Percentiles rank a stretch among this genome's conserved stretches.
These are phyloP conservation scores for Dissophora globulifera DNA, from an alignment of 192 early-diverging fungal genomes.

Conservation along the genomic window DNA sequence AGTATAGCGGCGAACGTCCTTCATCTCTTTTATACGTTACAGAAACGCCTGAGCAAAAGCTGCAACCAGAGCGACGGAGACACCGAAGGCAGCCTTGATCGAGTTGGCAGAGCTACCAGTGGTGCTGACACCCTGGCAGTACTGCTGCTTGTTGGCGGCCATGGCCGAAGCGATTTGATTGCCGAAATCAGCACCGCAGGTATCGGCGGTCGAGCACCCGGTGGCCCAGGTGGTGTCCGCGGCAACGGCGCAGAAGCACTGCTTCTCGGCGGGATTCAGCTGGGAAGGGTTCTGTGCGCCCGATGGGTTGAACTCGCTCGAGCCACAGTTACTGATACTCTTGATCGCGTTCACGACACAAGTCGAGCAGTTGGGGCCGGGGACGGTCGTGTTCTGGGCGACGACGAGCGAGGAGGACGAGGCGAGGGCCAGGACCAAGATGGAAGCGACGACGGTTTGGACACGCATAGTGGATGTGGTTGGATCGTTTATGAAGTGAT, in stretches of 20 bases:
- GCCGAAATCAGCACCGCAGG: background rate
- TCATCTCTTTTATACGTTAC: background rate
- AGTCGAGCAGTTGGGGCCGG: background rate
- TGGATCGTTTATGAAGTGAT: background rate
- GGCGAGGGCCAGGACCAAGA: slow-evolving; percentile 11
- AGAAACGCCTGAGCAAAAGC: background rate
- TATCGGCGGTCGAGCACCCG: background rate
- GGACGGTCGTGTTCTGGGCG: background rate
- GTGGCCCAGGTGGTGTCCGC: background rate
- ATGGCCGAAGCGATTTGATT: background rate
- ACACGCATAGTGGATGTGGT: slow-evolving; percentile 12
- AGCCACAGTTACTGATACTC: background rate
- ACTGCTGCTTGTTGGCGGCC: background rate
- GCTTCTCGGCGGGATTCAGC: background rate
- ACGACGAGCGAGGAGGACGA: background rate
- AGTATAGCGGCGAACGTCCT: too few relatives aligned
- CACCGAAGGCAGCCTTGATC: background rate
- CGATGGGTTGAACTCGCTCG: background rate
- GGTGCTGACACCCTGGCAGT: background rate
- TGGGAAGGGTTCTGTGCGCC: background rate
- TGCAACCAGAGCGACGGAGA: background rate
- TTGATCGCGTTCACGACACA: background rate
- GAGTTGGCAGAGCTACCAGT: background rate
- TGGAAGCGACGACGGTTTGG: background rate
- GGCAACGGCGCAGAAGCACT: slow-evolving; percentile 11